Evolutionary conservation across 1,139 yeast genomes (phyloP).

Genomic region (Nakaseomyces sp.): DNA sequence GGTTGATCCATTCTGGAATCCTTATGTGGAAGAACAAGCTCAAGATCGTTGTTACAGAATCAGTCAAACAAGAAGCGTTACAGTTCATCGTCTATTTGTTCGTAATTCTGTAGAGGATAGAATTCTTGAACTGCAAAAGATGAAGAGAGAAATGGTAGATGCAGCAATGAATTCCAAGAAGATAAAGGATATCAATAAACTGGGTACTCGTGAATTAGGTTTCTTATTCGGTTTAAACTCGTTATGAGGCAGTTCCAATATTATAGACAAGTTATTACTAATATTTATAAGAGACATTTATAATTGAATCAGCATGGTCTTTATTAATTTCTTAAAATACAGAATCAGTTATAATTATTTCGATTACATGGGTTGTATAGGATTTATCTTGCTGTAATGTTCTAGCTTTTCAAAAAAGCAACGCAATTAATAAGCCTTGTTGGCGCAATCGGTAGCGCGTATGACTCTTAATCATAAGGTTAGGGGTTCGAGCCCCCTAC

Average conservation of each 20-base stretch:
- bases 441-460: conserved; percentile 43
- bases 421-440: conserved; percentile 30
- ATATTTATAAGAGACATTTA: no score
- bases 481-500: conserved; percentile 42
- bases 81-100: conserved; percentile 61
- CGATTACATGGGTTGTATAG: no score
- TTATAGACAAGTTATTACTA: no score
- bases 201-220: conserved; percentile 66
- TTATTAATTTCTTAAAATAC: no score
- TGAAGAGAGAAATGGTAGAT: conserved; percentile 66
- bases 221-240: conserved; percentile 65
- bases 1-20: conserved; percentile 95
- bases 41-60: conserved; percentile 92
- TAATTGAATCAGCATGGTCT: no score
- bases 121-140: conserved; percentile 64
- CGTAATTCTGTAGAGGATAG: conserved; percentile 74
- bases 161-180: conserved; percentile 76
- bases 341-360: no score
- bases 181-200: conserved; percentile 51
- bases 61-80: conserved; percentile 73
- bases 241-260: conserved; percentile 8
- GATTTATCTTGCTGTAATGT: no score
- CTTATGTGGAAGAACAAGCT: conserved; percentile 92
- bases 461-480: conserved; percentile 40
- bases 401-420: no score